Evolutionary conservation across 225 moss, liverwort and hornwort species (phyloP), one percentile per base, ranked within the genome.

Genomic region (Straminergon stramineum): DNA sequence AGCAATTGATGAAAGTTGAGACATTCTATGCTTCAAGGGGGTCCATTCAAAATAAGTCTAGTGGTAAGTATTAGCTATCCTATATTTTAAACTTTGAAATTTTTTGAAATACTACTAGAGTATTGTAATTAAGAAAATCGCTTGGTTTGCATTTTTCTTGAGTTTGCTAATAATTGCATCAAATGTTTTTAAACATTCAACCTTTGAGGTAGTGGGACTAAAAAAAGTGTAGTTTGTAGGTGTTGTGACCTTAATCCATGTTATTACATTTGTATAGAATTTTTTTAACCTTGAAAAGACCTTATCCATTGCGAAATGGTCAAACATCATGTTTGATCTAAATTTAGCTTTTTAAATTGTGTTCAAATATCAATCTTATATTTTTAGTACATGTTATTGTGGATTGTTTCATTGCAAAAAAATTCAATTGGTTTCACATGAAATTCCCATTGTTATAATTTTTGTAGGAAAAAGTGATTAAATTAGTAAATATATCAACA

Each of bases 281-380:
- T 27, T 16, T 4, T 9, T 27, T 16, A 8, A 16, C 3, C 6
- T 0, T 2, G 3, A 6, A 1, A 17, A 4, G 28, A 6, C 17
- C 6, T 17, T 10, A 17, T 74, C 3, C 0, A 45, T 74, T 17
- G 17, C 1, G 2, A 45, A 45, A 17, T 74, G 17, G 17, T 45
- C 10, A 10, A 30, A 45, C 2, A 45, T 45, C 8, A 17, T 74
- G 17, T 10, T 0, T 28, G 0, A 17, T 45, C 28, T 30, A 74
- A 2, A 74, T 45, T 74, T 74, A 30, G 17, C 10, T 7, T 45
- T 74, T 8, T 13, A 10, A 14, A 6, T 74, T 28, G 45, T 30
- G 1, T 17, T 45, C 10, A 28, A 74, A 17, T 45, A 43, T 74
- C 3, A 74, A 45, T 39, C 32, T 70, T n/a, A 32, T 32, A 32